Conservation (phyloP, 1,139 yeast genomes). For the Lodderomyces margitis region DNA sequence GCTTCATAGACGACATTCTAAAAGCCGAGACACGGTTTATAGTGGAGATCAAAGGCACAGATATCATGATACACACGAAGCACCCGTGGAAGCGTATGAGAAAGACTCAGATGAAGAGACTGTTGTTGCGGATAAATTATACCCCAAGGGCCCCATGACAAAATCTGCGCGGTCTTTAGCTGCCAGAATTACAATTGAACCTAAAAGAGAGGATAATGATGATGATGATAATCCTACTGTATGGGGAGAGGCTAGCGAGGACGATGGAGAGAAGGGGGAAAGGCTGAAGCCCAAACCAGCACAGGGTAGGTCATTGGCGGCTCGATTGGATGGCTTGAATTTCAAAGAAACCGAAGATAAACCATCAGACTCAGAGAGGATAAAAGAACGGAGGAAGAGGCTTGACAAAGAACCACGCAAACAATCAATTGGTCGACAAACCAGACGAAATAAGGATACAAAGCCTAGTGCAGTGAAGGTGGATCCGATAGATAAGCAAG, state of each 20-base stretch:
- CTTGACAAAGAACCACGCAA: not conserved
- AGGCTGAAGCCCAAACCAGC: slow-evolving; percentile 8
- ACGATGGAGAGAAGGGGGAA: slow-evolving; percentile 7
- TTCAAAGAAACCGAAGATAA: not conserved
- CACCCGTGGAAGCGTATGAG: not conserved
- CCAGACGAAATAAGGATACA: not conserved
- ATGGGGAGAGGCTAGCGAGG: slow-evolving; percentile 5
- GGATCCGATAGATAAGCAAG: not conserved
- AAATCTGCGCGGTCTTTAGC: slow-evolving; percentile 30
- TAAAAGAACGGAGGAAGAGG: not conserved
- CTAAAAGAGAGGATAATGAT: slow-evolving; percentile 1
- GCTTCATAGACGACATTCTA: not conserved
- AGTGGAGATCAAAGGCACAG: not conserved
- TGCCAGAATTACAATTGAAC: slow-evolving; percentile 17
- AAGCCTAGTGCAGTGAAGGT: not conserved
- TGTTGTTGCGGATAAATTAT: not conserved
- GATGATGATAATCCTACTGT: slow-evolving; percentile 8
- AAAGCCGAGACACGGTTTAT: not conserved
- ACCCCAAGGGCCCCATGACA: slow-evolving; percentile 21
- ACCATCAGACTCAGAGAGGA: not conserved
- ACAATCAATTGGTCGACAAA: not conserved
- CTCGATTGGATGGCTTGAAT: slow-evolving; percentile 19
- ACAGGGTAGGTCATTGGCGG: slow-evolving; percentile 21
- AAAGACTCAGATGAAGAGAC: slow-evolving; percentile 15
- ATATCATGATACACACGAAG: not conserved